Evolutionary conservation across 176 grass and related monocot species (phyloP), one percentile per base, ranked within the genome.

Genomic region (Ensete ventricosum): DNA sequence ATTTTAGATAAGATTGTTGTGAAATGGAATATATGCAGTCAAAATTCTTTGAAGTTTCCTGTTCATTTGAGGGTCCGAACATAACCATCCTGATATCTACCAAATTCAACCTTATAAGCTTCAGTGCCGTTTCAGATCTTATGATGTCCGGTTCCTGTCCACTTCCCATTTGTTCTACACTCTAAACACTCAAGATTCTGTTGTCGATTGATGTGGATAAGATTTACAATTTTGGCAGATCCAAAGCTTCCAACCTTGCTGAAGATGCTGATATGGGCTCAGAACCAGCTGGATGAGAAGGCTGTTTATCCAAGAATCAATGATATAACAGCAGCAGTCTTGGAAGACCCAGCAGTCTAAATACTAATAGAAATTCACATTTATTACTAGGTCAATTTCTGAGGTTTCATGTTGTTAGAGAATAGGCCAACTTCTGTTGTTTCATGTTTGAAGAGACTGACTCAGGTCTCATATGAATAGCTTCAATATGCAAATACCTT

Each of bases 191-290:
- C 20, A 8, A 62, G 9, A 62, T 62, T 7, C 13, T 26, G 12
- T 34, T 13, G 12, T 68, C 11, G 27, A 34, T 13, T 11, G 14
- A 34, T 8, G 13, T 29, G 14, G 9, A 25, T 10, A n/a, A 27
- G 34, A 51, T 71, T 50, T 14, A 71, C 52, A 17, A n/a, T 58
- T 62, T 77, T 50, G 19, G 20, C 88, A 98, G 94, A 98, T 84
- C 90, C 90, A 64, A 98, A 98, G 57, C 90, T 98, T 71, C 94
- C 94, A 29, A 93, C 90, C 65, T 80, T 98, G 82, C 63, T 98
- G 78, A 98, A 98, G 78, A 93, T 93, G 90, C 22, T 98, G 79
- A 82, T 89, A 26, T 98, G 90, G 88, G 89, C 90, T 58, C 90
- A 98, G 78, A 87, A 93, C 81, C 90, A 91, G 77, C 80, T 98